Evolutionary conservation across 2,329 filamentous ascomycete species (phyloP).

Genomic region (Graphilbum fragrans): DNA sequence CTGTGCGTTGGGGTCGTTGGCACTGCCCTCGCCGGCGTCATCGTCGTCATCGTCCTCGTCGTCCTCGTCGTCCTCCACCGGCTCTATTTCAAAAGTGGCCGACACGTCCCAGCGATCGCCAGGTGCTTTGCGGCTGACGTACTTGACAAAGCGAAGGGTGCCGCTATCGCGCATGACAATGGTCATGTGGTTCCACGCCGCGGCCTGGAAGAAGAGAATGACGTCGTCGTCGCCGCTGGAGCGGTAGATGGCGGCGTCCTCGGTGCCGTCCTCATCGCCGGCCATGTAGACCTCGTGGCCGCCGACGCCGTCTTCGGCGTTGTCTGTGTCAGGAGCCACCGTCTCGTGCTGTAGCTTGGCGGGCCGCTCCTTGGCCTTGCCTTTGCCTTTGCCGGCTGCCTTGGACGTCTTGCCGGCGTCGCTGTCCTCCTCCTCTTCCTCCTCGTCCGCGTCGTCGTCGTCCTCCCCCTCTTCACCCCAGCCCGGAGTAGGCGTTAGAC

Average conservation of each 20-base stretch:
- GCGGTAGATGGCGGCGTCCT: constrained; percentile 76
- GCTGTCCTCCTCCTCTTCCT: constrained; percentile 9
- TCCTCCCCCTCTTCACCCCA: constrained; percentile 55
- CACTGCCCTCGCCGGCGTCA: constrained; percentile 20
- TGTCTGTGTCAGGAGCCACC: constrained; percentile 16
- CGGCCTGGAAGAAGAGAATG: constrained; percentile 50
- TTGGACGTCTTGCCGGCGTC: constrained; percentile 14
- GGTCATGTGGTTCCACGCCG: constrained; percentile 79
- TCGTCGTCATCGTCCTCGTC: constrained; percentile 37
- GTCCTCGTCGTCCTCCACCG: constrained; percentile 32
- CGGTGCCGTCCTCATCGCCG: constrained; percentile 57
- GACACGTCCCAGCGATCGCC: constrained; percentile 91
- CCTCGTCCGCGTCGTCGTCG: constrained; percentile 28
- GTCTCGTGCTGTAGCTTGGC: constrained; percentile 9
- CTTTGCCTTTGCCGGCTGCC: constrained; percentile 20
- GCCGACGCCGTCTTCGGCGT: constrained; percentile 49
- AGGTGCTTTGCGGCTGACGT: constrained; percentile 68
- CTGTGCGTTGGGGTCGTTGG: constrained; percentile 15
- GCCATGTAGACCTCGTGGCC: constrained; percentile 92
- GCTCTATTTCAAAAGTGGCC: constrained; percentile 62
- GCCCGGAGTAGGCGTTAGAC: constrained; percentile 71
- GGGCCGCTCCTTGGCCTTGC: constrained; percentile 14
- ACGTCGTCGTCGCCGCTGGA: constrained; percentile 64
- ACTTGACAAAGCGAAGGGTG: constrained; percentile 89
- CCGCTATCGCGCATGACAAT: constrained; percentile 82